These are phyloP conservation scores for Magnaporthiopsis rhizophila DNA, from an alignment of 2,329 filamentous ascomycete genomes.

Conservation along the genomic window DNA sequence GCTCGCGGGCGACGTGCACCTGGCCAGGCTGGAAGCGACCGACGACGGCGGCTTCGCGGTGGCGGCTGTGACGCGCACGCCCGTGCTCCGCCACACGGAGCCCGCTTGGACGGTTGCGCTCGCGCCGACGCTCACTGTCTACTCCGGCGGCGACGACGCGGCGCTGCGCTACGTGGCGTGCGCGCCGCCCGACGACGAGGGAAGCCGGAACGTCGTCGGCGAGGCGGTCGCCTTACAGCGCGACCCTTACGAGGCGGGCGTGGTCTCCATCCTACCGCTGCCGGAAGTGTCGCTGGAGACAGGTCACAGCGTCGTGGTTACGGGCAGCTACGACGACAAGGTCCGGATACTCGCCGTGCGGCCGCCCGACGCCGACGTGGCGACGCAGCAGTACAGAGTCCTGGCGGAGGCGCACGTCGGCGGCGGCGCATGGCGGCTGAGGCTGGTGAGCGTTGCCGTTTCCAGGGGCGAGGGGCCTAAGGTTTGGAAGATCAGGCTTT, in stretches of 20 bases:
- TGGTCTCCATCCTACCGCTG: slow-evolving; percentile 78
- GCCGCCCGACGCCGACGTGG: slow-evolving; percentile 30
- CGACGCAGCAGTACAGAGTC: slow-evolving; percentile 35
- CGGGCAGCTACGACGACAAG: slow-evolving; percentile 86
- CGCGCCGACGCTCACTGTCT: slow-evolving; percentile 37
- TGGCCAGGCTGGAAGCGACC: slow-evolving; percentile 38
- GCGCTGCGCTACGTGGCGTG: slow-evolving; percentile 39
- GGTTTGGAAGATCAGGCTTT: slow-evolving; percentile 34
- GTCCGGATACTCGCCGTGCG: slow-evolving; percentile 58
- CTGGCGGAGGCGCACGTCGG: slow-evolving; percentile 63
- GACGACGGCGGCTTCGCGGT: not conserved
- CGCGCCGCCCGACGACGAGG: not conserved
- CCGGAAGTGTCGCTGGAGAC: slow-evolving; percentile 22
- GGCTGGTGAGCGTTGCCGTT: slow-evolving; percentile 37
- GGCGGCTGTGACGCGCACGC: slow-evolving; percentile 28
- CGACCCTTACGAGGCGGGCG: slow-evolving; percentile 63
- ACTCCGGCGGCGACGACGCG: slow-evolving; percentile 72
- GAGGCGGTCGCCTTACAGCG: not conserved
- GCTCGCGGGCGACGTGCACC: slow-evolving; percentile 55
- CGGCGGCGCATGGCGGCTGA: slow-evolving; percentile 80
- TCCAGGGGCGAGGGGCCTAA: slow-evolving; percentile 13
- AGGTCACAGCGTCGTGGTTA: slow-evolving; percentile 56
- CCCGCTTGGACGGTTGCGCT: slow-evolving; percentile 72
- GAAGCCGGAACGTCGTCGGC: not conserved
- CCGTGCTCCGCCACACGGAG: slow-evolving; percentile 43